Evolutionary conservation across 225 moss, liverwort and hornwort species (phyloP), one percentile per base, ranked within the genome.

Genomic region (Pleurozium schreberi): DNA sequence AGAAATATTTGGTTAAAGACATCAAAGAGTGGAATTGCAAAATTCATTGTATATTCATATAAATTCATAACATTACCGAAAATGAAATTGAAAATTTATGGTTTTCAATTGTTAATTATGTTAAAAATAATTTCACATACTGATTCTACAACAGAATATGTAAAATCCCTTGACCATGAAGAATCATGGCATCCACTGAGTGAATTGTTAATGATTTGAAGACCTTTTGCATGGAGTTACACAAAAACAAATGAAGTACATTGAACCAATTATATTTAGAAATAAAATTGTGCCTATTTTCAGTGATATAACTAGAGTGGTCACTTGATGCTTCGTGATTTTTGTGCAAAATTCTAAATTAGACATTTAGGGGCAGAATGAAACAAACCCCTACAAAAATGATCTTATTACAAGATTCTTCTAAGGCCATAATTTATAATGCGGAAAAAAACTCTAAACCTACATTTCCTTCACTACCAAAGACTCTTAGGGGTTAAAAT

Each of bases 151-250:
- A n/a, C 7, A 68, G 23, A 2, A 7, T 68, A 68, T 68, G 68
- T n/a, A 5, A n/a, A n/a, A n/a, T n/a, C n/a, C n/a, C n/a, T n/a
- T n/a, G 21, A 68, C 7, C 23, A 0, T 68, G 0, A 22, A 22
- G 12, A 23, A 12, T 22, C n/a, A n/a, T 68, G 22, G 22, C 5
- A 1, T 68, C 12, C 3, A 13, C 2, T 38, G 4, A 64, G 9
- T n/a, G n/a, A n/a, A n/a, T 5, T 67, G 21, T 67, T 4, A 67
- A 67, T 67, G 38, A 38, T 67, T 38, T 67, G 6, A 67, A 38
- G 38, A 12, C 18, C 6, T 38, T 38, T 38, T 67, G 11, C 4
- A 67, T 67, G 12, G 38, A 38, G 3, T 38, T 67, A 38, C 38
- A n/a, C n/a, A n/a, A 67, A 20, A 38, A 67, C 1, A 0, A 11